Percentiles rank a stretch among this genome's conserved stretches.
Conservation (phyloP, 352 stramenopile species). For the Phytophthora syringae region DNA sequence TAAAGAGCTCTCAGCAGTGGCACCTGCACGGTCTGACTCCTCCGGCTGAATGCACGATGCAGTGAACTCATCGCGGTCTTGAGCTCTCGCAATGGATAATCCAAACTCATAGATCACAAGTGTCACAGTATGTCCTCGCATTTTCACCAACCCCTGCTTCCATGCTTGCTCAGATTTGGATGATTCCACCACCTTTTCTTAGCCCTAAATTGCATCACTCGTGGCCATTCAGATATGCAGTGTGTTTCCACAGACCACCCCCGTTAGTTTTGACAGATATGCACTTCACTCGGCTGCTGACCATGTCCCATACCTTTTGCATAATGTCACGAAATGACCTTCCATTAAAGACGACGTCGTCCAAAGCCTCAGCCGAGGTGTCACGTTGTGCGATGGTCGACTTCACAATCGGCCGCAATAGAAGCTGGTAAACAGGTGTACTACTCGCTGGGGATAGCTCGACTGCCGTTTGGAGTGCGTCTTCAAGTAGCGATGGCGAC, state of each 20-base stretch:
- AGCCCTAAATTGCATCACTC: not conserved
- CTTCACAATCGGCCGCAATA: constrained; percentile 8
- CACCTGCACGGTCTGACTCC: constrained; percentile 3
- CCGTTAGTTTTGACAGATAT: not conserved
- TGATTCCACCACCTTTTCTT: not conserved
- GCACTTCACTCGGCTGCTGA: not conserved
- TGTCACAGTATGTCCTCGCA: constrained; percentile 6
- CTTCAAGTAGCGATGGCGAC: not conserved
- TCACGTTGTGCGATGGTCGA: constrained; percentile 4
- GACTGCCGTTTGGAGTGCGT: not conserved
- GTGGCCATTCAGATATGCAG: not conserved
- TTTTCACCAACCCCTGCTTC: constrained; percentile 9
- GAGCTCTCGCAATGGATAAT: constrained; percentile 7
- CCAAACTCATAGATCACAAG: constrained; percentile 16
- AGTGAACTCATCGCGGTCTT: constrained; percentile 11
- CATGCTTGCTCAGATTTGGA: not conserved
- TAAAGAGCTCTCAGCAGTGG: constrained; percentile 9
- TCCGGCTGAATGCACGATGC: constrained; percentile 5
- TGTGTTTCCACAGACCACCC: not conserved
- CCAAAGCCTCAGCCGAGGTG: not conserved
- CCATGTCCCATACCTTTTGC: not conserved
- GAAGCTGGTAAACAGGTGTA: not conserved
- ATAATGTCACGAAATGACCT: not conserved
- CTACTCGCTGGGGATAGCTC: not conserved
- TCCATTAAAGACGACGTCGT: not conserved